Evolutionary conservation across 345 rosid genomes (phyloP), one percentile per base, ranked within the genome.

Genomic region (Pistacia atlantica): DNA sequence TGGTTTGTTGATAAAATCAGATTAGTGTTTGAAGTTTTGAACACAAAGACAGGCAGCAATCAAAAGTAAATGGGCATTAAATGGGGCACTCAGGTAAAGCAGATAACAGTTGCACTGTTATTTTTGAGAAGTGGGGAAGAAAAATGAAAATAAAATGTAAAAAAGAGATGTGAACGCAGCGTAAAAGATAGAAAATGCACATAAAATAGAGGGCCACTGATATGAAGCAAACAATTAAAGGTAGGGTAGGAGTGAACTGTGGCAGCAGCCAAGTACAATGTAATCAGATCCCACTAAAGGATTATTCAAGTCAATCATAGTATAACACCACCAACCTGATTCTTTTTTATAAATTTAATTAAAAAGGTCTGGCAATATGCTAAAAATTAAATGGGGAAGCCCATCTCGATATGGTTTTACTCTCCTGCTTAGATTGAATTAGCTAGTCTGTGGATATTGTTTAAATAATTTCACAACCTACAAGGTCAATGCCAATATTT

Each of bases 221-320:
- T 12, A 1, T 3, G 8, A 58, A 58, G 20, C 62, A 58, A 42
- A n/a, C 1, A 2, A 5, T 14, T 17, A 38, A 38, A 18, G 38
- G 67, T 13, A 63, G 67, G 31, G n/a, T 46, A 4, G 17, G n/a
- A n/a, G n/a, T n/a, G 10, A 70, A 11, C 16, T 25, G 60, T 25
- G 54, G 38, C 33, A 4, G n/a, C 61, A 2, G 45, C 20, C 33
- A 66, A 71, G 63, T 12, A 71, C 52, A 31, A 37, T 2, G 37
- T n/a, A 37, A 48, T 58, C 38, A 20, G 18, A 35, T 74, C 64
- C 71, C 70, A 74, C 73, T 65, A 46, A 25, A 31, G 46, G 33
- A 78, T 64, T 67, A 58, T 65, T 65, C 25, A 17, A 8, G 20
- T 56, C 65, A 78, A 37, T 58, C 17, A 49, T 72, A 37, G 63